Evolutionary conservation across 139 green algal genomes (phyloP).

Genomic region (Diplosphaera chodatii): DNA sequence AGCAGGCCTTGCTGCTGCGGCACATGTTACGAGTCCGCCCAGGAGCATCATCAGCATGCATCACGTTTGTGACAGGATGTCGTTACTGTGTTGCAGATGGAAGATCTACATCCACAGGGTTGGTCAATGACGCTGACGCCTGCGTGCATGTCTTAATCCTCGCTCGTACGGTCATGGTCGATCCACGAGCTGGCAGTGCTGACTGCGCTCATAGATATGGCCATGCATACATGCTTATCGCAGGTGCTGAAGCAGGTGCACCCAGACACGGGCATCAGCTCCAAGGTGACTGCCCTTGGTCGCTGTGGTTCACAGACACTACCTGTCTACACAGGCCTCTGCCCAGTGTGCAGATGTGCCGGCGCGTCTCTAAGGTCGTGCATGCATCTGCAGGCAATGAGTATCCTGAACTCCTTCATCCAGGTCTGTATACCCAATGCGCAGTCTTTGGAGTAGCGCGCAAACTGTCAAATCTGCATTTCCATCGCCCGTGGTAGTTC

Average conservation of each 20-base stretch:
- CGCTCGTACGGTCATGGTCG: too few species aligned
- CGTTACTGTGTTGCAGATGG: slow-evolving; percentile 47
- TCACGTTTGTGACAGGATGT: not conserved
- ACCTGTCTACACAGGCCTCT: too few species aligned
- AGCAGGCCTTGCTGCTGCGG: too few species aligned
- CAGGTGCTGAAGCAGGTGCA: slow-evolving; percentile 79
- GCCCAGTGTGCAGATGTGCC: slow-evolving; percentile 30
- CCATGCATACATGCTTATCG: not conserved
- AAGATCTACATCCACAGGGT: slow-evolving; percentile 99
- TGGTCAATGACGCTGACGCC: too few species aligned
- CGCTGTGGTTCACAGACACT: slow-evolving; percentile 26
- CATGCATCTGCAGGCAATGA: slow-evolving; percentile 59
- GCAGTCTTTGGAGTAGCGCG: not conserved
- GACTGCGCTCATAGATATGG: too few species aligned
- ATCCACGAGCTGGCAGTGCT: too few species aligned
- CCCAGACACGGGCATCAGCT: slow-evolving; percentile 92
- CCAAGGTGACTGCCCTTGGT: slow-evolving; percentile 48
- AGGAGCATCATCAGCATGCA: not conserved
- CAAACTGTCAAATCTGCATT: too few species aligned
- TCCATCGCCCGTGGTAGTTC: too few species aligned
- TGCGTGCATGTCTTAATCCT: too few species aligned
- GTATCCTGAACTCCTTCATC: slow-evolving; percentile 95
- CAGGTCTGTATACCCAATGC: slow-evolving; percentile 9
- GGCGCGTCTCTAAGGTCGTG: slow-evolving; percentile 49
- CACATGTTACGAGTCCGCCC: too few species aligned